These are phyloP conservation scores for Saccharomyces hybrid DNA, from an alignment of 1,139 yeast genomes.

Conservation along the genomic window DNA sequence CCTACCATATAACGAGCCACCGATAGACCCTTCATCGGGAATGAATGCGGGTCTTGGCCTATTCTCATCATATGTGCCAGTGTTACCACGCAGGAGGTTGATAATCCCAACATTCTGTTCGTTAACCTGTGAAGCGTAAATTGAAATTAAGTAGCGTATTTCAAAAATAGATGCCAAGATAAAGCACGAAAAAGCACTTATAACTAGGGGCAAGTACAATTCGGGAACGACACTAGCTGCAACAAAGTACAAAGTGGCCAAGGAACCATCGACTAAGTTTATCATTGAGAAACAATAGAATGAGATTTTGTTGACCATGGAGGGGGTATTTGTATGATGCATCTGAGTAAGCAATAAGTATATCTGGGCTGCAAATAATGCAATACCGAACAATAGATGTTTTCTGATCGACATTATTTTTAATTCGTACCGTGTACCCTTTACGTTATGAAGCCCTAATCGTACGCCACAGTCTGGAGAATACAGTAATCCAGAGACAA, in stretches of 20 bases:
- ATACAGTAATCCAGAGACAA: conserved; percentile 54
- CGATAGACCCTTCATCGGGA: conserved; percentile 50
- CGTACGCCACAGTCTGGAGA: conserved; percentile 85
- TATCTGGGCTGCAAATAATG: conserved; percentile 43
- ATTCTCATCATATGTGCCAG: conserved; percentile 15
- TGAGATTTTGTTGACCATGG: conserved; percentile 63
- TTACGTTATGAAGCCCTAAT: conserved; percentile 38
- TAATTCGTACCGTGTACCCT: conserved; percentile 55
- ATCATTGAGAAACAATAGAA: conserved; percentile 52
- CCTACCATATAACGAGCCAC: conserved; percentile 54
- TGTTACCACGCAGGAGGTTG: conserved; percentile 21
- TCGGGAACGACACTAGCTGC: conserved; percentile 49
- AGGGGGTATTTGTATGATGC: conserved; percentile 68
- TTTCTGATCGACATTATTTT: conserved; percentile 38
- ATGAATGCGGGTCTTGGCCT: conserved; percentile 19
- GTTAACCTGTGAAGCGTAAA: conserved; percentile 64
- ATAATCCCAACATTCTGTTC: conserved; percentile 37
- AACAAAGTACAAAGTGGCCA: conserved; percentile 55
- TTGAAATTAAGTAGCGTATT: conserved; percentile 62
- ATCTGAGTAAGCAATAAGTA: conserved; percentile 55
- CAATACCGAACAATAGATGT: conserved; percentile 43
- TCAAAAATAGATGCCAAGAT: conserved; percentile 71
- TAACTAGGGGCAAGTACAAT: conserved; percentile 58
- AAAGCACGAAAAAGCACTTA: conserved; percentile 63
- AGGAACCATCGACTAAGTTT: conserved; percentile 59